Evolutionary conservation across 441 rosid genomes (phyloP).

Genomic region (Adansonia grandidieri): DNA sequence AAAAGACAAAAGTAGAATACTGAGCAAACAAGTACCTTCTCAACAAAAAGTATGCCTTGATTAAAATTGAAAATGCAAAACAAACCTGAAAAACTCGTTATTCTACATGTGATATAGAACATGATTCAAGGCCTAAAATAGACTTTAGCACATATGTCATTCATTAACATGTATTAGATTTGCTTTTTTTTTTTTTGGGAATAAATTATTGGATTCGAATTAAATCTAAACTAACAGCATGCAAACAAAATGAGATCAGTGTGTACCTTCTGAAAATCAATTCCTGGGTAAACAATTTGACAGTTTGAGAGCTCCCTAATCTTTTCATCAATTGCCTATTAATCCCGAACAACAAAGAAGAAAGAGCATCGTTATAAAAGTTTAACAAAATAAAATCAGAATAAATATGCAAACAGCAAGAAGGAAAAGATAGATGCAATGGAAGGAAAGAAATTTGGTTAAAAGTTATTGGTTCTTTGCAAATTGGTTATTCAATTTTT

Average conservation of each 20-base stretch:
- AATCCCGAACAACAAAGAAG: conserved; percentile 36
- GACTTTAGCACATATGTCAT: not conserved
- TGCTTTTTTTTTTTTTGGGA: too few species aligned
- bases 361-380: conserved; percentile 20
- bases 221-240: conserved; percentile 19
- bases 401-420: not conserved
- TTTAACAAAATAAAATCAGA: conserved; percentile 1
- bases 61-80: not conserved
- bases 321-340: conserved; percentile 95
- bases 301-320: conserved; percentile 93
- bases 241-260: not conserved
- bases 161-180: not conserved
- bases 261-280: conserved; percentile 88
- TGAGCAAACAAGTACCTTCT: conserved; percentile 3
- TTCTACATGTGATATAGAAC: not conserved
- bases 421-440: not conserved
- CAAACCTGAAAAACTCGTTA: not conserved
- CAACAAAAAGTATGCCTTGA: not conserved
- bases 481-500: not conserved
- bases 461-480: not conserved
- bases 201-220: not conserved
- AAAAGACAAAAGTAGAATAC: conserved; percentile 3
- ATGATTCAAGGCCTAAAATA: not conserved
- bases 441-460: not conserved
- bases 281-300: conserved; percentile 75